Evolutionary conservation across 2,329 filamentous ascomycete species (phyloP).

Genomic region (Xylaria hypoxylon): DNA sequence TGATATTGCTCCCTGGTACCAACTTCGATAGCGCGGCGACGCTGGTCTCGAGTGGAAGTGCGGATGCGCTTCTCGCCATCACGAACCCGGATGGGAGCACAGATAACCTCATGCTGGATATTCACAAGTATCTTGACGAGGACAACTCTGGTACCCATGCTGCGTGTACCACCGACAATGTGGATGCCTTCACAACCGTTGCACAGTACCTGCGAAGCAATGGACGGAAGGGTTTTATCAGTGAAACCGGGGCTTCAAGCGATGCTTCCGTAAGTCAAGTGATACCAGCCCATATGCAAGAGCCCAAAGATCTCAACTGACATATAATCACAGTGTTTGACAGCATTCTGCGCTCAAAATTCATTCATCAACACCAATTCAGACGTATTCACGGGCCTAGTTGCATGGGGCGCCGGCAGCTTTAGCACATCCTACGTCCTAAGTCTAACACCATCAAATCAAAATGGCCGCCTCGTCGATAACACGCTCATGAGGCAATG

Average conservation of each 20-base stretch:
- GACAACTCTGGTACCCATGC: slow-evolving; percentile 66
- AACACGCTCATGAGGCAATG: slow-evolving; percentile 59
- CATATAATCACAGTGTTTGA: slow-evolving; percentile 52
- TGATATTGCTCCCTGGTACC: slow-evolving; percentile 73
- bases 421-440: slow-evolving; percentile 58
- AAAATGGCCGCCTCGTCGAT: slow-evolving; percentile 51
- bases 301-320: slow-evolving; percentile 12
- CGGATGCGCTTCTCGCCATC: slow-evolving; percentile 63
- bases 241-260: slow-evolving; percentile 64
- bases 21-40: slow-evolving; percentile 66
- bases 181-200: slow-evolving; percentile 60
- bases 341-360: slow-evolving; percentile 60
- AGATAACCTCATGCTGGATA: slow-evolving; percentile 67
- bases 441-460: slow-evolving; percentile 56
- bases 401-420: slow-evolving; percentile 60
- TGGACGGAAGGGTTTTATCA: slow-evolving; percentile 62
- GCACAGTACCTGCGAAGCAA: slow-evolving; percentile 61
- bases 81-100: slow-evolving; percentile 70
- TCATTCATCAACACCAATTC: slow-evolving; percentile 59
- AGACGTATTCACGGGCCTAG: slow-evolving; percentile 61
- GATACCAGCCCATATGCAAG: neutral
- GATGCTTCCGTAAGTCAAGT: slow-evolving; percentile 53
- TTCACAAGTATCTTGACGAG: slow-evolving; percentile 71
- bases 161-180: slow-evolving; percentile 66
- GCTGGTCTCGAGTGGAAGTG: slow-evolving; percentile 62